Percentiles rank a stretch among this genome's conserved stretches.
Evolutionary conservation across 768 basidiomycete genomes (phyloP).

Genomic region (Lactifluus volemus): DNA sequence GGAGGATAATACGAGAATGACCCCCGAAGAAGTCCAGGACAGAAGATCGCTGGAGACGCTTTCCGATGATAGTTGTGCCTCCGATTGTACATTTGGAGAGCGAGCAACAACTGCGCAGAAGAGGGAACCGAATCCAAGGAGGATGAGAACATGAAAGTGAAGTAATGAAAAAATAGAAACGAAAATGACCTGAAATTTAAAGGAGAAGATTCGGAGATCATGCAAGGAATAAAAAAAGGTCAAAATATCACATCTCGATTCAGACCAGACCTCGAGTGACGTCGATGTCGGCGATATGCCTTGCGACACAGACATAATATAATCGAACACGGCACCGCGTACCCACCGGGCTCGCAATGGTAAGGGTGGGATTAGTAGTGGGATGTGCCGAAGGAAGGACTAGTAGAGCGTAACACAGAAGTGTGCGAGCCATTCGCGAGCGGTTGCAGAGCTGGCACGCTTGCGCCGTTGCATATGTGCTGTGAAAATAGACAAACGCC

Average conservation of each 20-base stretch:
- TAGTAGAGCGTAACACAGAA: slow-evolving; percentile 82
- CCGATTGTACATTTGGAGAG: slow-evolving; percentile 16
- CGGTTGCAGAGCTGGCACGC: slow-evolving; percentile 67
- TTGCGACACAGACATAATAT: slow-evolving; percentile 71
- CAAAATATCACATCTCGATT: too few species aligned
- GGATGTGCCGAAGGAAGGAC: slow-evolving; percentile 84
- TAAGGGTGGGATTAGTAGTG: slow-evolving; percentile 59
- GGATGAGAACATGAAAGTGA: neutral
- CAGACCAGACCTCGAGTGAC: too few species aligned
- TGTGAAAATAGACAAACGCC: slow-evolving; percentile 87
- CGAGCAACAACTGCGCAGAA: neutral
- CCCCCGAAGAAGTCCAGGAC: slow-evolving; percentile 28
- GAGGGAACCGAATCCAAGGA: neutral
- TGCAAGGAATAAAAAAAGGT: too few species aligned
- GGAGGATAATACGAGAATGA: neutral
- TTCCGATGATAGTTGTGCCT: slow-evolving; percentile 22
- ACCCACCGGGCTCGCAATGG: slow-evolving; percentile 98
- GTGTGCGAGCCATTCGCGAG: slow-evolving; percentile 89
- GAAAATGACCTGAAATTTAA: too few species aligned
- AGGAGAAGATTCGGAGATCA: too few species aligned
- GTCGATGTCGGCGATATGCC: slow-evolving; percentile 19
- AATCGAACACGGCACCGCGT: slow-evolving; percentile 78
- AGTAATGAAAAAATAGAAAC: too few species aligned
- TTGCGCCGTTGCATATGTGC: slow-evolving; percentile 95
- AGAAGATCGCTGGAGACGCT: neutral